These are phyloP conservation scores for Cucumis hystrix DNA, from an alignment of 306 rosid species.

Conservation along the genomic window DNA sequence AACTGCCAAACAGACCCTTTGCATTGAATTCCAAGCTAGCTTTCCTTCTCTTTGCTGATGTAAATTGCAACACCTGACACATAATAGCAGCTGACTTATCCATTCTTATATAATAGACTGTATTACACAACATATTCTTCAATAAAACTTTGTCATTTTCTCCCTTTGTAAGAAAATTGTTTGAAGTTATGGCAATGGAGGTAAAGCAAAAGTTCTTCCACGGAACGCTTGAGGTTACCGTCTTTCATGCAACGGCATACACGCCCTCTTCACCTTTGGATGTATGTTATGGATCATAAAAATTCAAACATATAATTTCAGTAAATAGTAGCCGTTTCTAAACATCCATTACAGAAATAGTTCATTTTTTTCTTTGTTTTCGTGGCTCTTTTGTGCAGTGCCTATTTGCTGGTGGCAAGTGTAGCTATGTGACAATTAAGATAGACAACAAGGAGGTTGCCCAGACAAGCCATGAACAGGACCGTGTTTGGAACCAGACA, in stretches of 20 bases:
- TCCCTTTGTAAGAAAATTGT: not conserved
- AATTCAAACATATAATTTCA: not conserved
- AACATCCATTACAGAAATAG: not conserved
- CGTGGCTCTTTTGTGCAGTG: slow-evolving; percentile 33
- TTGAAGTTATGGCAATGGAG: slow-evolving; percentile 30
- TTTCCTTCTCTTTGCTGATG: slow-evolving; percentile 12
- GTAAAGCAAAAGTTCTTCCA: slow-evolving; percentile 43
- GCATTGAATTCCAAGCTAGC: slow-evolving; percentile 41
- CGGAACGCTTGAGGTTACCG: slow-evolving; percentile 88
- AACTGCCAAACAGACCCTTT: slow-evolving; percentile 17
- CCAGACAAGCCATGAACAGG: slow-evolving; percentile 37
- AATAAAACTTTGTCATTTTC: not conserved
- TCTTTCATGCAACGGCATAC: slow-evolving; percentile 72
- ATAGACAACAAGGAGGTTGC: slow-evolving; percentile 49
- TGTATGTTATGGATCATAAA: slow-evolving; percentile 28
- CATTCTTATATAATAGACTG: slow-evolving; percentile 16
- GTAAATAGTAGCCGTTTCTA: not conserved
- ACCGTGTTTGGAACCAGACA: slow-evolving; percentile 85
- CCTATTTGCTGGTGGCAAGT: slow-evolving; percentile 39
- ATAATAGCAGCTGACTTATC: slow-evolving; percentile 6
- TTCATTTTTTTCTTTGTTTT: not conserved
- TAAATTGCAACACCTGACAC: not conserved
- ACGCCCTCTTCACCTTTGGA: slow-evolving; percentile 51
- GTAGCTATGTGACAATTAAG: slow-evolving; percentile 57
- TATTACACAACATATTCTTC: not conserved